These are phyloP conservation scores for Ilyonectria mors-panacis DNA, from an alignment of 2,329 filamentous ascomycete genomes.

Conservation along the genomic window DNA sequence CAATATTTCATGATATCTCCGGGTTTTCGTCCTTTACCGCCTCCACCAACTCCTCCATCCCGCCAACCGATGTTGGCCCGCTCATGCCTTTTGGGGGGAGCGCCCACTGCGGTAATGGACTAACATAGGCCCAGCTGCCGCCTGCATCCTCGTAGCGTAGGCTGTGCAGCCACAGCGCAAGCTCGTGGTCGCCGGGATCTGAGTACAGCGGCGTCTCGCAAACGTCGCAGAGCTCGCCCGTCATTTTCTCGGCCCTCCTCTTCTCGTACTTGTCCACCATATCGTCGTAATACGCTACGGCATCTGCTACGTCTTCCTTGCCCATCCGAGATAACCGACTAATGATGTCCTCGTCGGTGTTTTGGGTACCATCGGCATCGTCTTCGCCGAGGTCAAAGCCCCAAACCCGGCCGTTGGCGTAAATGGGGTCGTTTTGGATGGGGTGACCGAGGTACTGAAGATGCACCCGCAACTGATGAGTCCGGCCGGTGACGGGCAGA, in stretches of 20 bases:
- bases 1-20: constrained; percentile 53
- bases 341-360: constrained; percentile 92
- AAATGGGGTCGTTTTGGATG: constrained; percentile 98
- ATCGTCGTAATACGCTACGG: constrained; percentile 93
- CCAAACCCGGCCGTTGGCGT: constrained; percentile 94
- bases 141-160: constrained; percentile 88
- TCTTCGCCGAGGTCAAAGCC: constrained; percentile 81
- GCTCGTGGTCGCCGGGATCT: constrained; percentile 90
- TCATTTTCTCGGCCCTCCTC: constrained; percentile 93
- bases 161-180: constrained; percentile 95
- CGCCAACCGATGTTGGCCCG: constrained; percentile 79
- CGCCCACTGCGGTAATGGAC: constrained; percentile 88
- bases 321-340: constrained; percentile 89
- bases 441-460: constrained; percentile 95
- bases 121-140: constrained; percentile 90
- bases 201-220: constrained; percentile 94
- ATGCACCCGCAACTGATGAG: constrained; percentile 95
- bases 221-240: constrained; percentile 83
- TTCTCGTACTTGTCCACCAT: constrained; percentile 94
- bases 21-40: constrained; percentile 65
- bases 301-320: constrained; percentile 91
- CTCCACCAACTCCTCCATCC: constrained; percentile 71
- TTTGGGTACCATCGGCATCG: constrained; percentile 75
- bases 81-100: constrained; percentile 81
- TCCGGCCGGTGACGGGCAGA: constrained; percentile 91